phyloP scores from a whole-genome alignment of 2,329 filamentous ascomycete genomes.

The Fusarium buharicum region DNA sequence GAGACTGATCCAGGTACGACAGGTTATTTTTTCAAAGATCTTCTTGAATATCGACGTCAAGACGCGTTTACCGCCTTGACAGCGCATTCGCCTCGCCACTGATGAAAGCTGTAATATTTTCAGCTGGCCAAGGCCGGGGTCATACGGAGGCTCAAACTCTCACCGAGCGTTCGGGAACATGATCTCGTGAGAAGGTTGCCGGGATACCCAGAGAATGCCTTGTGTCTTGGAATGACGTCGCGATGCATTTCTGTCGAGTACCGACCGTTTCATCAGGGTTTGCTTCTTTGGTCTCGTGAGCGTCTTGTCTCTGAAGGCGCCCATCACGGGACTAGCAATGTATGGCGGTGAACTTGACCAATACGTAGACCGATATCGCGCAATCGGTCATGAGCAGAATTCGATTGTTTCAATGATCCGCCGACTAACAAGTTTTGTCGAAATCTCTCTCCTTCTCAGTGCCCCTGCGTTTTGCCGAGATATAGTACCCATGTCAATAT shows the following conservation, averaged over 20 bases:
- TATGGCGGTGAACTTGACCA: slow-evolving; percentile 34
- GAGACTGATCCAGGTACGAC: slow-evolving; percentile 36
- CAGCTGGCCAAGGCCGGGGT: slow-evolving; percentile 38
- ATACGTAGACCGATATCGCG: slow-evolving; percentile 22
- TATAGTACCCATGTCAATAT: slow-evolving; percentile 41
- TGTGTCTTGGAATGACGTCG: slow-evolving; percentile 35
- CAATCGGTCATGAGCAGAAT: slow-evolving; percentile 16
- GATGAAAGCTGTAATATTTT: slow-evolving; percentile 35
- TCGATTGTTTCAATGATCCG: slow-evolving; percentile 2
- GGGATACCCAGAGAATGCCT: slow-evolving; percentile 28
- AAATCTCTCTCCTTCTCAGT: neutral
- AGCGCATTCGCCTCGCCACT: slow-evolving; percentile 43
- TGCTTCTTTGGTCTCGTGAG: slow-evolving; percentile 35
- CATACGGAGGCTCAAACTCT: slow-evolving; percentile 28
- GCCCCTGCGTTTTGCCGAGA: slow-evolving; percentile 25
- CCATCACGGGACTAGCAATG: slow-evolving; percentile 27
- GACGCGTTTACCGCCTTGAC: slow-evolving; percentile 41
- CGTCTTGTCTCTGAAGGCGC: slow-evolving; percentile 17
- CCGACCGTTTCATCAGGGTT: slow-evolving; percentile 30
- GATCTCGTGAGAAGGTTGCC: slow-evolving; percentile 31
- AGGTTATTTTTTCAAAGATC: slow-evolving; percentile 17
- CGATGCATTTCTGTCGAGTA: slow-evolving; percentile 16
- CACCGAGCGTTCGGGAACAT: slow-evolving; percentile 34
- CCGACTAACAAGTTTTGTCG: slow-evolving; percentile 22
- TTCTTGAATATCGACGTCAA: slow-evolving; percentile 29